phyloP scores from a whole-genome alignment of 2,329 filamentous ascomycete genomes.

The Neoarthrinium moseri region DNA sequence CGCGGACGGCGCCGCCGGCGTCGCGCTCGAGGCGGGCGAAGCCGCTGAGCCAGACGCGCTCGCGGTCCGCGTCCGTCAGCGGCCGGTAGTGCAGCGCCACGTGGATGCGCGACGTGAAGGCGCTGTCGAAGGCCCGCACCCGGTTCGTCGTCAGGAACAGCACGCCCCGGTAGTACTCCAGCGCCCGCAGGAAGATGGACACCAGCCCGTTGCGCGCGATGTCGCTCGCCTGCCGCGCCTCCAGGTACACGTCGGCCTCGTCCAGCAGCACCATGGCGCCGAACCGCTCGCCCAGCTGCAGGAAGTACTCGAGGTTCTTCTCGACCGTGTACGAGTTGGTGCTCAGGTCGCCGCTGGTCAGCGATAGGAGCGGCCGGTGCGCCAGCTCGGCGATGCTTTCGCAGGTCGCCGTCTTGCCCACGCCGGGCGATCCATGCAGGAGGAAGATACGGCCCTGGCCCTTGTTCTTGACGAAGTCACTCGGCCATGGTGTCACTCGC shows the following conservation, averaged over 20 bases:
- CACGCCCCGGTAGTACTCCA: conserved; percentile 51
- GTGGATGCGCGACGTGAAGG: conserved; percentile 49
- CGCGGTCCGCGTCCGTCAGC: conserved; percentile 39
- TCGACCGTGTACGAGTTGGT: conserved; percentile 38
- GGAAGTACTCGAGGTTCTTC: conserved; percentile 43
- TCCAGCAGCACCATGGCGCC: conserved; percentile 54
- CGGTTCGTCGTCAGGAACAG: conserved; percentile 52
- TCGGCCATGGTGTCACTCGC: conserved; percentile 31
- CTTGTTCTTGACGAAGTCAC: conserved; percentile 49
- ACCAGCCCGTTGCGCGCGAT: conserved; percentile 47
- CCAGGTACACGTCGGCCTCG: conserved; percentile 61
- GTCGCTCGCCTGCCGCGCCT: conserved; percentile 43
- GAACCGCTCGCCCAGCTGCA: conserved; percentile 47
- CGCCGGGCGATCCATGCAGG: conserved; percentile 50
- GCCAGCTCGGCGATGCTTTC: conserved; percentile 26
- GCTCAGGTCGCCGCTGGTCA: conserved; percentile 49
- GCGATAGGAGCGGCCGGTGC: conserved; percentile 47
- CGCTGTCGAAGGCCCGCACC: conserved; percentile 44
- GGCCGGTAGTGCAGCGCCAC: conserved; percentile 45
- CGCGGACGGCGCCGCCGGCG: conserved; percentile 33
- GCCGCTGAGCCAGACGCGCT: conserved; percentile 25
- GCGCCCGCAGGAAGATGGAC: conserved; percentile 46
- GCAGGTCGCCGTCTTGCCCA: conserved; percentile 29
- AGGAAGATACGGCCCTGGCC: conserved; percentile 50
- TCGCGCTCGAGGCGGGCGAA: conserved; percentile 45